Percentiles rank a stretch among this genome's conserved stretches.
Conservation (phyloP, 805 yeast genomes). For the Ogataea neopini region DNA sequence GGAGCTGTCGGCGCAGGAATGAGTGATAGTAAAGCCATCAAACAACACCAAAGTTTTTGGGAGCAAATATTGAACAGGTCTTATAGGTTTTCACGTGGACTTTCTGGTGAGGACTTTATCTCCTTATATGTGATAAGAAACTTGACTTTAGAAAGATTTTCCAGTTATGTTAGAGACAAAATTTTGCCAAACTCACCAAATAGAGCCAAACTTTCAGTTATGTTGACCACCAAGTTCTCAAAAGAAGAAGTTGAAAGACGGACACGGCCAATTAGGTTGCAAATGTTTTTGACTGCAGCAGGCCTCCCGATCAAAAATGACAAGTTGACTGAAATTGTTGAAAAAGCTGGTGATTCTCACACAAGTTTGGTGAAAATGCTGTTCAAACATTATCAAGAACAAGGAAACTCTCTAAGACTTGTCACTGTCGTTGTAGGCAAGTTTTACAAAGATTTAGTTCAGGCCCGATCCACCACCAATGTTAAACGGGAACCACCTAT, state of each 20-base stretch:
- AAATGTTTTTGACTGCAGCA: conserved; percentile 45
- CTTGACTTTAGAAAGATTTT: conserved; percentile 37
- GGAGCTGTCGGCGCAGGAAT: conserved; percentile 26
- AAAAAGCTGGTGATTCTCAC: conserved; percentile 40
- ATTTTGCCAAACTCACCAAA: conserved; percentile 39
- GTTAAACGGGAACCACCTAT: background rate
- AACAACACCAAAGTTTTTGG: conserved; percentile 48
- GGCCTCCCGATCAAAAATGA: conserved; percentile 48
- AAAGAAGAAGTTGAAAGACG: conserved; percentile 39
- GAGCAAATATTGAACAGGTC: conserved; percentile 49
- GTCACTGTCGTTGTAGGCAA: conserved; percentile 27
- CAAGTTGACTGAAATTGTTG: conserved; percentile 40
- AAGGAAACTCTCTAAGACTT: conserved; percentile 37
- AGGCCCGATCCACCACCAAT: background rate
- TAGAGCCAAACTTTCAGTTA: conserved; percentile 45
- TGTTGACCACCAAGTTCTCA: conserved; percentile 40
- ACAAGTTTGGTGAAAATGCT: conserved; percentile 40
- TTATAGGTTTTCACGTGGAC: conserved; percentile 40
- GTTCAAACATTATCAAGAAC: conserved; percentile 42
- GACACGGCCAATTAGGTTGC: conserved; percentile 41
- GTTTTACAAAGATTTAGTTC: conserved; percentile 19
- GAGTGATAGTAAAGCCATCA: conserved; percentile 29
- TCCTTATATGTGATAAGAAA: conserved; percentile 35
- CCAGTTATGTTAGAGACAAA: conserved; percentile 35
- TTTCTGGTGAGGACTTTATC: conserved; percentile 33